These are phyloP conservation scores for Hypoxylon sp. DNA, from an alignment of 2,329 filamentous ascomycete species.

Conservation along the genomic window DNA sequence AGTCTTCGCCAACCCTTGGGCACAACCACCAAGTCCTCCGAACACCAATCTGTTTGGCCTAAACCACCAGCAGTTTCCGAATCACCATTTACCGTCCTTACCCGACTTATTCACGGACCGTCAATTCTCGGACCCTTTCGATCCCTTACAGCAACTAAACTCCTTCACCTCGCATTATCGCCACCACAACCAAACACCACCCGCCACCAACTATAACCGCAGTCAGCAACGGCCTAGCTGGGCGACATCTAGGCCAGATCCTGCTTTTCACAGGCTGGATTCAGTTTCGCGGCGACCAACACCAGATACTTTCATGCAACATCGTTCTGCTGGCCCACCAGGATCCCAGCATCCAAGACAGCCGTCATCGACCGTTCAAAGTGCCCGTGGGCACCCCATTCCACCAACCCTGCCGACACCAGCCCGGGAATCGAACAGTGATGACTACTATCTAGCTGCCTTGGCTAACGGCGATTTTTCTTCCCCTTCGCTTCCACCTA, in stretches of 20 bases:
- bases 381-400: slow-evolving; percentile 14
- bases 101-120: slow-evolving; percentile 16
- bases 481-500: slow-evolving; percentile 52
- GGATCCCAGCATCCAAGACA: slow-evolving; percentile 32
- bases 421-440: slow-evolving; percentile 30
- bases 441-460: slow-evolving; percentile 47
- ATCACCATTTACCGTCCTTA: slow-evolving; percentile 29
- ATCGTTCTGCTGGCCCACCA: slow-evolving; percentile 16
- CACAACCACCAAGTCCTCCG: background rate
- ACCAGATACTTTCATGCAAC: slow-evolving; percentile 9
- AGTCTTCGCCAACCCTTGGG: slow-evolving; percentile 5
- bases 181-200: slow-evolving; percentile 3
- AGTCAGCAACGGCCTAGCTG: slow-evolving; percentile 12
- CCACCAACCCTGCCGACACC: slow-evolving; percentile 23
- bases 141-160: slow-evolving; percentile 16
- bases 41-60: slow-evolving; percentile 1
- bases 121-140: slow-evolving; percentile 5
- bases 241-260: slow-evolving; percentile 8
- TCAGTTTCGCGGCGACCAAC: slow-evolving; percentile 4
- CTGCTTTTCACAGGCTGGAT: slow-evolving; percentile 11
- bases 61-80: slow-evolving; percentile 11
- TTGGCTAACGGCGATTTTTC: slow-evolving; percentile 50
- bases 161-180: slow-evolving; percentile 7
- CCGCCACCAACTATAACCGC: slow-evolving; percentile 6
- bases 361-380: slow-evolving; percentile 17